phyloP scores from a whole-genome alignment of 306 rosid genomes.

The Rosa chinensis region DNA sequence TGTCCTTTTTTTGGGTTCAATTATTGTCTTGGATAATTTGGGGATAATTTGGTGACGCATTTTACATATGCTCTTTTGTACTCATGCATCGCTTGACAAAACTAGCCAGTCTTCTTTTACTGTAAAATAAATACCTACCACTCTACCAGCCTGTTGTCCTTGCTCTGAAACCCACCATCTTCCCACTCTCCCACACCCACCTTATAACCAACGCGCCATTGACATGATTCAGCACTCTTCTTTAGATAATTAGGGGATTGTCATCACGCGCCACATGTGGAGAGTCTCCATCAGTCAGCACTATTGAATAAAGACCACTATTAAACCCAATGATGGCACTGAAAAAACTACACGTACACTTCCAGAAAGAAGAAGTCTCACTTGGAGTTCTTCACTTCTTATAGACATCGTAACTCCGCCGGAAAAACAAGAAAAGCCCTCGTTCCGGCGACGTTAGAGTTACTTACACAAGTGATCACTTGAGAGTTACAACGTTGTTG shows the following conservation, averaged over 20 bases:
- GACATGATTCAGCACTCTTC: neutral
- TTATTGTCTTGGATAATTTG: too few relatives aligned
- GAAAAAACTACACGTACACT: neutral
- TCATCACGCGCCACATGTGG: neutral
- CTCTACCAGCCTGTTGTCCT: neutral
- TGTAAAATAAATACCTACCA: neutral
- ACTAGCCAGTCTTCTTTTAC: neutral
- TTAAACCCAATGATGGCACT: neutral
- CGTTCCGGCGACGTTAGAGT: neutral
- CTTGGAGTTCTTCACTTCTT: neutral
- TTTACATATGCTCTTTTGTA: neutral
- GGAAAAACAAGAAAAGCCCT: neutral
- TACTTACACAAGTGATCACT: neutral
- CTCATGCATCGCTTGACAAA: neutral
- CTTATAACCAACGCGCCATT: neutral
- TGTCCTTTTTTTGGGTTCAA: too few relatives aligned
- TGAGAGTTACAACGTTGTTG: neutral
- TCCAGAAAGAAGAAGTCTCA: neutral
- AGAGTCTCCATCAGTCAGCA: neutral
- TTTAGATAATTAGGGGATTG: neutral
- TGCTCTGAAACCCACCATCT: too few relatives aligned
- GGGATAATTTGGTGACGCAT: neutral
- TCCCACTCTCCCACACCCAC: neutral
- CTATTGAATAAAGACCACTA: neutral
- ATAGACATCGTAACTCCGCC: neutral